Base-by-base conservation (phyloP, 352 stramenopile species). In the Pythium guiyangense region DNA sequence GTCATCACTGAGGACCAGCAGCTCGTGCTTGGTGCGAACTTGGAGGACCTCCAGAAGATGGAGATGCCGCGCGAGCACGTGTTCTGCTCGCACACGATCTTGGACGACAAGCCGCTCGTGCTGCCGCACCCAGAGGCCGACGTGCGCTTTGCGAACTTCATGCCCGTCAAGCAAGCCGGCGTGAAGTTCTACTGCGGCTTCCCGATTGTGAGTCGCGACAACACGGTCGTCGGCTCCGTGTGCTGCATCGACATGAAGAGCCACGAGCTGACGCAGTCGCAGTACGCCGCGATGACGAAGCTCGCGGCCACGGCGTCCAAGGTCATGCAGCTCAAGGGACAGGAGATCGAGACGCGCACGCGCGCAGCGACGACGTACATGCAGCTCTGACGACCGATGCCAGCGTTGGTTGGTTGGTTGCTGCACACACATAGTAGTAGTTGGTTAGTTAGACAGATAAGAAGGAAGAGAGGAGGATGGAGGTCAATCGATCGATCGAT, bases 141-240 rank as follows among this genome's bases (percentile, higher is more conserved):
- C 63, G 74, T 89, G 54, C 81, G 81, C n/a, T 92, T 92, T 52
- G 64, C 67, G 26, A 76, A 81, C 61, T 64, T 73, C 44, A 64
- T 62, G 10, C 65, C 72, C 2, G 66, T 63, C 60, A 68, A 52
- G 46, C 63, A 64, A 47, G 69, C 84, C 51, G 68, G 68, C 18
- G 69, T 69, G 45, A 80, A 78, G 56, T 91, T 87, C 66, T 91
- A 91, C 77, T 88, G 76, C 64, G 81, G 81, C 8, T 89, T 89
- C 53, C 80, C 81, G n/a, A 54, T 91, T 35, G 48, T 83, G 18
- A 59, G 63, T 3, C 56, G 68, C 10, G 63, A 85, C 54, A 61
- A 70, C 47, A 83, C 74, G 12, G 62, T 84, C 47, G 82, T 91
- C 40, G 81, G 78, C 2, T 77, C 74, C 2, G 62, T 91, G 40